phyloP scores from a whole-genome alignment of 2,329 filamentous ascomycete genomes.

The Teratosphaeria gauchensis region DNA sequence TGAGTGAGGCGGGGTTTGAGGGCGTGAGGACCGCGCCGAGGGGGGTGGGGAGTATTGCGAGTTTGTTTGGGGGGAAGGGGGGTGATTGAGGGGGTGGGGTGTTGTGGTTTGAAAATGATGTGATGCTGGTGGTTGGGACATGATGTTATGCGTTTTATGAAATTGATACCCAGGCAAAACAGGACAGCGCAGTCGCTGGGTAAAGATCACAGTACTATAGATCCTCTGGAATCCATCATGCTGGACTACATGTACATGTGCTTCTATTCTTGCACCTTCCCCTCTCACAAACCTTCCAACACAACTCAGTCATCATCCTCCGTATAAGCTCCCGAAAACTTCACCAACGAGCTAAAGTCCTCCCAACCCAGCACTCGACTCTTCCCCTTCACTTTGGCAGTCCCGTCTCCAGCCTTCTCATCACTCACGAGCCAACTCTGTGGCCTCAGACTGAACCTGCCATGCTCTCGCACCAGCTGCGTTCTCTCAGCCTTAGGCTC shows the following conservation, averaged over 20 bases:
- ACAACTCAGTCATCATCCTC: conserved; percentile 21
- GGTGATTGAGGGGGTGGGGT: not conserved
- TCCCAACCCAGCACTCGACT: conserved; percentile 22
- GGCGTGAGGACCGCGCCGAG: conserved; percentile 36
- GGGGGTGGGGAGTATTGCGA: not conserved
- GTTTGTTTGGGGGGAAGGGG: not conserved
- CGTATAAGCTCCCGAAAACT: conserved; percentile 23
- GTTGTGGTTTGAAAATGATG: too few species aligned
- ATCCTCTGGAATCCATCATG: too few species aligned
- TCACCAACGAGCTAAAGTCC: conserved; percentile 25
- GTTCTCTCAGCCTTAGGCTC: conserved; percentile 15
- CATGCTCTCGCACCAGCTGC: conserved; percentile 22
- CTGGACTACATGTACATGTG: too few species aligned
- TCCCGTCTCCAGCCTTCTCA: conserved; percentile 1
- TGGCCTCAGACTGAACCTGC: conserved; percentile 24
- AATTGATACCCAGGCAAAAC: not conserved
- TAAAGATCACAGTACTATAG: not conserved
- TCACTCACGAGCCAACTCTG: conserved; percentile 19
- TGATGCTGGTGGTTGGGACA: not conserved
- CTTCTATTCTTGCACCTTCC: too few species aligned
- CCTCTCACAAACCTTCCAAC: too few species aligned
- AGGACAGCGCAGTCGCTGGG: not conserved
- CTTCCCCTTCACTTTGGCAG: conserved; percentile 12
- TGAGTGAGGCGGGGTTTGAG: conserved; percentile 65
- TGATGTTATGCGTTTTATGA: not conserved